These are phyloP conservation scores for Penicillium ucsense DNA, from an alignment of 495 filamentous ascomycete genomes.

Conservation along the genomic window DNA sequence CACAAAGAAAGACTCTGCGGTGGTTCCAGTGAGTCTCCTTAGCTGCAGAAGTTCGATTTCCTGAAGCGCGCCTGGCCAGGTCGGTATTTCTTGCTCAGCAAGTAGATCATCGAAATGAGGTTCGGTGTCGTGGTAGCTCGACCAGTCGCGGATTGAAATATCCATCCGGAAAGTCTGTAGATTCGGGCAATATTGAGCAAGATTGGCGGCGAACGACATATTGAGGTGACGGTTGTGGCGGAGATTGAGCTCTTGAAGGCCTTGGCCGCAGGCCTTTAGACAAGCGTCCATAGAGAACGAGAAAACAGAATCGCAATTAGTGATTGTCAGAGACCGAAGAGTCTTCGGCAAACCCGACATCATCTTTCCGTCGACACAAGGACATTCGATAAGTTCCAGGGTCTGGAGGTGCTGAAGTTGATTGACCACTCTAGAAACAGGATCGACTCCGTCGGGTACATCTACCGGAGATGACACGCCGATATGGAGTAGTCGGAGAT, in stretches of 20 bases:
- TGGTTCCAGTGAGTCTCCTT: slow-evolving; percentile 53
- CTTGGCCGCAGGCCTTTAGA: slow-evolving; percentile 49
- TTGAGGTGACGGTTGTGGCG: slow-evolving; percentile 70
- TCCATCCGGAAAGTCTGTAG: slow-evolving; percentile 65
- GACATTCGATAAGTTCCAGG: slow-evolving; percentile 59
- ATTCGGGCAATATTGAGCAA: slow-evolving; percentile 53
- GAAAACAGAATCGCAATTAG: slow-evolving; percentile 62
- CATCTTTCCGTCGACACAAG: slow-evolving; percentile 49
- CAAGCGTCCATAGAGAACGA: slow-evolving; percentile 49
- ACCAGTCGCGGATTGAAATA: slow-evolving; percentile 53
- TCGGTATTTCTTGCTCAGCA: slow-evolving; percentile 47
- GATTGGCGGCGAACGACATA: slow-evolving; percentile 53
- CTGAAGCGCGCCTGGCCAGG: slow-evolving; percentile 63
- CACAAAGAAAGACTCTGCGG: slow-evolving; percentile 64
- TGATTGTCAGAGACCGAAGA: slow-evolving; percentile 55
- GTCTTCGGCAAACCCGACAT: slow-evolving; percentile 51
- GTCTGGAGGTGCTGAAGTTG: slow-evolving; percentile 50
- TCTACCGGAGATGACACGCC: slow-evolving; percentile 7
- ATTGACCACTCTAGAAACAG: slow-evolving; percentile 46
- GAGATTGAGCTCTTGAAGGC: slow-evolving; percentile 54
- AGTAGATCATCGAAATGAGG: slow-evolving; percentile 61
- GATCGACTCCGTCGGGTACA: slow-evolving; percentile 27
- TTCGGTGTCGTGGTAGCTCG: slow-evolving; percentile 55
- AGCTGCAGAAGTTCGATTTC: slow-evolving; percentile 64
- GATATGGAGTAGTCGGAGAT: slow-evolving; percentile 57